Percentiles rank a stretch among this genome's conserved stretches.
Evolutionary conservation across 805 yeast species (phyloP).

Genomic region (Huiozyma sinensis): DNA sequence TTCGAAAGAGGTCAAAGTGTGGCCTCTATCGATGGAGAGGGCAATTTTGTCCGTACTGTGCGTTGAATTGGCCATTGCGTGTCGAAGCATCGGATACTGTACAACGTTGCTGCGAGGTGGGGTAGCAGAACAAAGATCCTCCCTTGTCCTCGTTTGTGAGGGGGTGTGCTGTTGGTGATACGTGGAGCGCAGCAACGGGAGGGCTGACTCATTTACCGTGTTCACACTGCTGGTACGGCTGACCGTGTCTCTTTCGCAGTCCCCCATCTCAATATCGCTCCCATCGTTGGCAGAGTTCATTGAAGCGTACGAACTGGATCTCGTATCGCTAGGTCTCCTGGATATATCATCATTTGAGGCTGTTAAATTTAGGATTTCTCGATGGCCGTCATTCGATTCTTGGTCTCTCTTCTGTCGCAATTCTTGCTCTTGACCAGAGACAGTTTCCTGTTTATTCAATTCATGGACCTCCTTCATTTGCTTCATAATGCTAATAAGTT

Average conservation of each 20-base stretch:
- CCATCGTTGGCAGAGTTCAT: constrained; percentile 7
- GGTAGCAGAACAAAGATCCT: neutral
- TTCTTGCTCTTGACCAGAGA: too few relatives aligned
- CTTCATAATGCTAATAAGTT: constrained; percentile 18
- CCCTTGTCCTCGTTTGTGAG: neutral
- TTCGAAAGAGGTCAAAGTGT: constrained; percentile 10
- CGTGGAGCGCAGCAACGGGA: neutral
- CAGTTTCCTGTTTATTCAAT: neutral
- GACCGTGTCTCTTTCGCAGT: constrained; percentile 13
- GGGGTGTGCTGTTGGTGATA: neutral
- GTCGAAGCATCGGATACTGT: neutral
- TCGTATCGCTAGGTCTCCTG: neutral
- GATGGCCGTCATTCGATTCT: neutral
- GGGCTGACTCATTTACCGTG: constrained; percentile 8
- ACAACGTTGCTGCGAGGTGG: neutral
- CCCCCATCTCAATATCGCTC: constrained; percentile 19
- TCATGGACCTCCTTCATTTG: constrained; percentile 15
- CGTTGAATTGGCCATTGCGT: neutral
- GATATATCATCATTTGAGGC: neutral
- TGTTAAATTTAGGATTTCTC: neutral
- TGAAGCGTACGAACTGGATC: constrained; percentile 13
- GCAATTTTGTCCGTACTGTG: constrained; percentile 1
- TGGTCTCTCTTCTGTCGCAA: too few relatives aligned
- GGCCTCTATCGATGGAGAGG: constrained; percentile 7
- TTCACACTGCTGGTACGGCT: constrained; percentile 23